A percentile compares a stretch with the other conserved stretches of the same genome.
phyloP scores from a whole-genome alignment of 176 grass and related monocot genomes.

The Panicum miliaceum region DNA sequence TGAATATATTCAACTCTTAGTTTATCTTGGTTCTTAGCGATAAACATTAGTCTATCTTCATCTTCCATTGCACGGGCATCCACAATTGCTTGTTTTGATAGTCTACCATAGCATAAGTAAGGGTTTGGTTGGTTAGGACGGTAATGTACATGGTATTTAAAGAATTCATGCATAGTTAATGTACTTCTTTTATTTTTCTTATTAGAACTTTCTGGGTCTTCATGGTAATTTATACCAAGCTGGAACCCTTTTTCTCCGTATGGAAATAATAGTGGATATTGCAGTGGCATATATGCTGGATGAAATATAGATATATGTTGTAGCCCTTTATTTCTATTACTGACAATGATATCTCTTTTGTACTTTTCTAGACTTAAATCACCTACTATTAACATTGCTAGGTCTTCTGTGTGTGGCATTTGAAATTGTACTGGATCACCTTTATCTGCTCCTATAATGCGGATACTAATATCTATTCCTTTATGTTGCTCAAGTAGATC shows the following conservation, averaged over 20 bases:
- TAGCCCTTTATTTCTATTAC: neutral
- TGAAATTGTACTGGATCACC: neutral
- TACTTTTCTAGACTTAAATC: neutral
- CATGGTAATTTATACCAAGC: neutral
- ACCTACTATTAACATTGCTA: neutral
- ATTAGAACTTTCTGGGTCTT: accelerated
- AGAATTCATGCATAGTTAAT: neutral
- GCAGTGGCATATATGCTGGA: neutral
- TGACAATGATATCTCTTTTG: neutral
- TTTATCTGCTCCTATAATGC: neutral
- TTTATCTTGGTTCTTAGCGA: neutral
- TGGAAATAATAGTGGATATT: neutral
- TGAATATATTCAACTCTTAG: neutral
- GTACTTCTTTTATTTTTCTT: neutral
- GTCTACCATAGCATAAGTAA: neutral
- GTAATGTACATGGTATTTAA: neutral
- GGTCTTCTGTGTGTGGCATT: neutral
- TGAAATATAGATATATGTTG: neutral
- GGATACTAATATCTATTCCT: neutral
- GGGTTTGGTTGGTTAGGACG: neutral
- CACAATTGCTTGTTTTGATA: neutral
- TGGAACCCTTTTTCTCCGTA: neutral
- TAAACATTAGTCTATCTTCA: neutral
- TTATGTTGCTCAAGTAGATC: neutral
- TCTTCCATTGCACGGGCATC: neutral